phyloP scores from a whole-genome alignment of 805 yeast genomes.

The Isabelozyma gotoi region DNA sequence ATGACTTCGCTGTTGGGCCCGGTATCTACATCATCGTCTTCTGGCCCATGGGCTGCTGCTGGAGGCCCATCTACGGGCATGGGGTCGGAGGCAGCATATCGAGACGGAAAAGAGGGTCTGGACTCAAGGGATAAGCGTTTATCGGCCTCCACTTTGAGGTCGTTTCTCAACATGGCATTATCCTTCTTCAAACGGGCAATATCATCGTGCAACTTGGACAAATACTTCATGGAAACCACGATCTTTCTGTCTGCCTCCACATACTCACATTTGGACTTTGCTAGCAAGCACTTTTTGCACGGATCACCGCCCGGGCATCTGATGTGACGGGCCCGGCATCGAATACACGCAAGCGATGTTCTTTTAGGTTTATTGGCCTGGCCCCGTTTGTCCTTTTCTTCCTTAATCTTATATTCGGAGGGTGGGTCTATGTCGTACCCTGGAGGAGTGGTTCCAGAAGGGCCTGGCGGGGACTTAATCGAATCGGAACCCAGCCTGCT shows the following conservation, averaged over 20 bases:
- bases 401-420: neutral
- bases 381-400: neutral
- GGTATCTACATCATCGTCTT: neutral
- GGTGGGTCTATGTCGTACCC: neutral
- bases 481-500: neutral
- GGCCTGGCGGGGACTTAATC: neutral
- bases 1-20: slow-evolving; percentile 46
- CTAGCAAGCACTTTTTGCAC: slow-evolving; percentile 58
- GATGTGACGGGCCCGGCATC: slow-evolving; percentile 71
- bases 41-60: too few relatives aligned
- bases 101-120: slow-evolving; percentile 3
- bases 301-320: slow-evolving; percentile 80
- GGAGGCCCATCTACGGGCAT: neutral
- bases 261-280: slow-evolving; percentile 64
- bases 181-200: slow-evolving; percentile 64
- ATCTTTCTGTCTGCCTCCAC: slow-evolving; percentile 70
- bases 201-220: slow-evolving; percentile 66
- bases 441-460: neutral
- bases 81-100: neutral
- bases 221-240: slow-evolving; percentile 69
- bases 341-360: slow-evolving; percentile 50
- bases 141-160: slow-evolving; percentile 30
- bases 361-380: slow-evolving; percentile 24
- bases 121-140: slow-evolving; percentile 2
- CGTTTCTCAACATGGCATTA: slow-evolving; percentile 55